Conservation (phyloP, 2,329 filamentous ascomycete genomes). For the Fusarium poae region DNA sequence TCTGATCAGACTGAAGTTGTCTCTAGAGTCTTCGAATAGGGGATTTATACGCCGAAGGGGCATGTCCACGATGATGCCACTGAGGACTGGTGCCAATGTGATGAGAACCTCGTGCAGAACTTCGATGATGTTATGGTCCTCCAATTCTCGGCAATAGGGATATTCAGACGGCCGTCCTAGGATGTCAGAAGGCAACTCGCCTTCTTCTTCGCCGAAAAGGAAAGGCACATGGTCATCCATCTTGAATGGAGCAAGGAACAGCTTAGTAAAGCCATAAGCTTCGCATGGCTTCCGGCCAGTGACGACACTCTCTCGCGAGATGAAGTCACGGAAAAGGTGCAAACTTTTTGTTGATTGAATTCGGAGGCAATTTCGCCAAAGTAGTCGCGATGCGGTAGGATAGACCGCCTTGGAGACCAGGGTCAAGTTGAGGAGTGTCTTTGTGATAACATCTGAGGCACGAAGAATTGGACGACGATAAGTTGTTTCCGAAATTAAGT, state of each 20-base stretch:
- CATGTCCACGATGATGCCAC: slow-evolving; percentile 40
- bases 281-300: not conserved
- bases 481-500: not conserved
- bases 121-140: slow-evolving; percentile 4
- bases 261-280: not conserved
- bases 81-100: slow-evolving; percentile 27
- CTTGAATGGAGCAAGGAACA: slow-evolving; percentile 15
- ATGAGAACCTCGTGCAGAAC: slow-evolving; percentile 15
- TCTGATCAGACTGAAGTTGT: no score
- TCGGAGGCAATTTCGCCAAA: not conserved
- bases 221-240: no score
- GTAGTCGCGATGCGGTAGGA: slow-evolving; percentile 6
- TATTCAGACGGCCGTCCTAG: no score
- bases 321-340: not conserved
- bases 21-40: no score
- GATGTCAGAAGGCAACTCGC: no score
- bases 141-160: not conserved
- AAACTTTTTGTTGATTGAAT: not conserved
- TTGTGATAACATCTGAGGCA: slow-evolving; percentile 13
- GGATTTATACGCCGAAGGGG: no score
- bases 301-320: not conserved
- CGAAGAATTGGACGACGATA: slow-evolving; percentile 1
- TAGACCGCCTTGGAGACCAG: slow-evolving; percentile 18
- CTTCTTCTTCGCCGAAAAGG: no score
- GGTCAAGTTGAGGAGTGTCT: slow-evolving; percentile 21